Evolutionary conservation across 2,329 filamentous ascomycete species (phyloP).

Genomic region (Stagonosporopsis vannaccii): DNA sequence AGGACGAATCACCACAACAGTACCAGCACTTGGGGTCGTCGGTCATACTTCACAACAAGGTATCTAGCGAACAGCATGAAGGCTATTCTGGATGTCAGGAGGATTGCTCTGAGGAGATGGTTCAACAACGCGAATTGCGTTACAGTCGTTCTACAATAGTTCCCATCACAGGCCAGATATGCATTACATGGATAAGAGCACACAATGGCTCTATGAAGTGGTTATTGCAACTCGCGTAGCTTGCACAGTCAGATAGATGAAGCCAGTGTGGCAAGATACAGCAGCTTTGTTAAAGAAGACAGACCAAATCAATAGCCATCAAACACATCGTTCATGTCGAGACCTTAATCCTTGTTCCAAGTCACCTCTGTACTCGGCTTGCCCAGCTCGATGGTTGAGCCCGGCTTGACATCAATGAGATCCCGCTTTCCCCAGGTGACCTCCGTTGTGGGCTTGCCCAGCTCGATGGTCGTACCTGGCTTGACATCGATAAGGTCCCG

Average conservation of each 20-base stretch:
- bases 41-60: not conserved
- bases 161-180: not conserved
- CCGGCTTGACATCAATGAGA: not conserved
- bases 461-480: slow-evolving; percentile 15
- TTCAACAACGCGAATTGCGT: too few species aligned
- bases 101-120: not conserved
- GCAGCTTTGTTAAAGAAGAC: not conserved
- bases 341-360: slow-evolving; percentile 23
- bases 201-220: not conserved
- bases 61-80: not conserved
- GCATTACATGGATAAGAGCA: not conserved
- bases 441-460: slow-evolving; percentile 27
- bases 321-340: not conserved
- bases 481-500: not conserved
- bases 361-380: slow-evolving; percentile 21
- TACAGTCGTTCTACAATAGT: not conserved
- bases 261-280: not conserved
- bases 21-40: not conserved
- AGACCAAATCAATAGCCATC: not conserved
- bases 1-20: not conserved
- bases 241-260: not conserved
- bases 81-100: not conserved
- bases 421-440: slow-evolving; percentile 27
- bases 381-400: slow-evolving; percentile 15
- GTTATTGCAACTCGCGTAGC: not conserved